A percentile compares a stretch with the other conserved stretches of the same genome.
Evolutionary conservation across 805 yeast genomes (phyloP).

Genomic region (Suhomyces sp.): DNA sequence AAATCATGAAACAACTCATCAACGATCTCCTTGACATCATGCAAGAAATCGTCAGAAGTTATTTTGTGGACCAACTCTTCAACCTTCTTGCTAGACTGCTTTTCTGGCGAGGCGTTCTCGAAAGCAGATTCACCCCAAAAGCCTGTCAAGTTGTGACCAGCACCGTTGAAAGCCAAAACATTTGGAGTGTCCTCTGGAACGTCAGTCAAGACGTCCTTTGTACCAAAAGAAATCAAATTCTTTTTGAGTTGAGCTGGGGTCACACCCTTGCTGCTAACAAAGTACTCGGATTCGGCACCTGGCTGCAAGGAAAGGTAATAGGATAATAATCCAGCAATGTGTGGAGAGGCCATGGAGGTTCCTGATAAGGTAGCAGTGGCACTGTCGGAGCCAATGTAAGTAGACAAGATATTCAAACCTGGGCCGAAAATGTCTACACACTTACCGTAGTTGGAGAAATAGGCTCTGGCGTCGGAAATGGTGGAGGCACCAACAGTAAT

Average conservation of each 20-base stretch:
- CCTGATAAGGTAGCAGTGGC: conserved; percentile 57
- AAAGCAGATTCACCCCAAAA: conserved; percentile 42
- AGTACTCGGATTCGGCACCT: conserved; percentile 47
- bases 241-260: conserved; percentile 55
- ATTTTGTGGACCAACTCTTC: conserved; percentile 20
- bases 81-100: conserved; percentile 15
- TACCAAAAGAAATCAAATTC: conserved; percentile 50
- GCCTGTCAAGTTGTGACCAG: conserved; percentile 49
- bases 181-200: conserved; percentile 52
- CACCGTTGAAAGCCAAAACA: conserved; percentile 60
- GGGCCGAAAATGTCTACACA: conserved; percentile 56
- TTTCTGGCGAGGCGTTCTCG: not conserved
- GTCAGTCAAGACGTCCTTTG: conserved; percentile 45
- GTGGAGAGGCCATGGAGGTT: conserved; percentile 65
- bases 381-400: conserved; percentile 50
- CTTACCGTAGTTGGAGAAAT: conserved; percentile 53
- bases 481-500: conserved; percentile 53
- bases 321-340: conserved; percentile 53
- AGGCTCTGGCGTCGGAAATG: conserved; percentile 44
- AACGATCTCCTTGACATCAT: conserved; percentile 26
- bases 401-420: conserved; percentile 53
- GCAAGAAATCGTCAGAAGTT: conserved; percentile 18
- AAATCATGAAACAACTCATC: conserved; percentile 22
- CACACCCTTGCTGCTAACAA: conserved; percentile 38
- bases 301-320: conserved; percentile 58